Evolutionary conservation across 2,329 filamentous ascomycete species (phyloP).

Genomic region (Trichoderma gracile): DNA sequence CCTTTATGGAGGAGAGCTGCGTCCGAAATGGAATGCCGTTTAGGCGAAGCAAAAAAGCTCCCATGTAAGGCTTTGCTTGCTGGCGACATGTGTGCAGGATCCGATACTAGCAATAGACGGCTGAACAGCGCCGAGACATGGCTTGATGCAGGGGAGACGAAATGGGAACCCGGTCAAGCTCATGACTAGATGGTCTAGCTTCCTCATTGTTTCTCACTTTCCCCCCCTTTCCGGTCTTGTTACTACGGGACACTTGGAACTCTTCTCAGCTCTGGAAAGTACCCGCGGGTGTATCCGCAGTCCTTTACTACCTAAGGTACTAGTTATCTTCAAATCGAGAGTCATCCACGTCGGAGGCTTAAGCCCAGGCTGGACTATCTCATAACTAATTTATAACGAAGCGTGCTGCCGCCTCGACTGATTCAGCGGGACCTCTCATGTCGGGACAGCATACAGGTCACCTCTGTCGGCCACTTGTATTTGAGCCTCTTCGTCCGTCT

Average conservation of each 20-base stretch:
- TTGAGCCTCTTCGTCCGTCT: background rate
- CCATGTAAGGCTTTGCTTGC: no score
- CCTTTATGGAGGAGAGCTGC: no score
- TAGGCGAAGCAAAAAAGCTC: no score
- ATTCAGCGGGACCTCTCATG: no score
- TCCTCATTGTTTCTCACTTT: background rate
- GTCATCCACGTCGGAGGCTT: background rate
- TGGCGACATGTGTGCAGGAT: no score
- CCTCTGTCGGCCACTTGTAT: background rate
- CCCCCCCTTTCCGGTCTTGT: no score
- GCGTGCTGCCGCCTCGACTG: background rate
- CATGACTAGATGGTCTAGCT: background rate
- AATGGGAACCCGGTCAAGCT: background rate
- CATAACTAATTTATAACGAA: background rate
- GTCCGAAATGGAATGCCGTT: no score
- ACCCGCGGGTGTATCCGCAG: no score
- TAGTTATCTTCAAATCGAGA: no score
- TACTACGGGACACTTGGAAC: no score
- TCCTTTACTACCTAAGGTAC: no score
- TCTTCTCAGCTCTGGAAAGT: no score
- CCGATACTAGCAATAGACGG: background rate
- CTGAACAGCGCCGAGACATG: constrained; percentile 11
- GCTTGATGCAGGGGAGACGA: background rate
- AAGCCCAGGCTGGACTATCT: background rate
- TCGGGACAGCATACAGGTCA: background rate